These are phyloP conservation scores for Aurantiochytrium sp. DNA, from an alignment of 108 stramenopile species.

Conservation along the genomic window DNA sequence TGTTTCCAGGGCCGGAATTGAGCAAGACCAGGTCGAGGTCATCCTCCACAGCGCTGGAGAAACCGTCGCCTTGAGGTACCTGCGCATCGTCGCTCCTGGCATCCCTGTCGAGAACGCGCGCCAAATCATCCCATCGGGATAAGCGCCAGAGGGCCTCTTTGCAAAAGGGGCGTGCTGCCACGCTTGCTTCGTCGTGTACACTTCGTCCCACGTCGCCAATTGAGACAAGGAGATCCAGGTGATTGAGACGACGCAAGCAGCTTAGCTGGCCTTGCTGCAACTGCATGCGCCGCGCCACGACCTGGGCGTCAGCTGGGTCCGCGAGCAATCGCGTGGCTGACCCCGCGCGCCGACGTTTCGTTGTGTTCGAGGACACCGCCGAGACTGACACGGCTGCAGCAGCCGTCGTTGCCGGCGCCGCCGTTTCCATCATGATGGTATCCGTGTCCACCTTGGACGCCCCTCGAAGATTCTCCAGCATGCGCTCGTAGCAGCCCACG, in stretches of 20 bases:
- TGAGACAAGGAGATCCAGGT: not conserved
- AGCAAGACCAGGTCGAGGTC: not conserved
- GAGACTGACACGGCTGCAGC: not conserved
- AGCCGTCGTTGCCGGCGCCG: not conserved
- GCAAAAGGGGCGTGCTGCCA: not conserved
- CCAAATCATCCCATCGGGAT: not conserved
- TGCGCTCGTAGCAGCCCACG: slow-evolving; percentile 7
- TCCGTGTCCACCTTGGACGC: not conserved
- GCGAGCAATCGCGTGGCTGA: not conserved
- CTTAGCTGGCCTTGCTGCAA: not conserved
- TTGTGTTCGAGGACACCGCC: not conserved
- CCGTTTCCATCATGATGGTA: not conserved
- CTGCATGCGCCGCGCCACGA: not conserved
- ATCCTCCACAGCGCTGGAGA: too few species aligned
- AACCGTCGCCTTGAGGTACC: too few species aligned
- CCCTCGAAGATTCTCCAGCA: not conserved
- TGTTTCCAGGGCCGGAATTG: slow-evolving; percentile 18
- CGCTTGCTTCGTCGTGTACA: not conserved
- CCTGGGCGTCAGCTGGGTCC: not conserved
- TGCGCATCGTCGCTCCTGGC: not conserved
- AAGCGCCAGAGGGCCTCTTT: not conserved
- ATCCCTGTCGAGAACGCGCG: not conserved
- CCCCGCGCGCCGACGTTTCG: not conserved
- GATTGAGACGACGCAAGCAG: not conserved
- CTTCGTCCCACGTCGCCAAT: not conserved